These are phyloP conservation scores for Malus orientalis DNA, from an alignment of 306 rosid species.

Conservation along the genomic window DNA sequence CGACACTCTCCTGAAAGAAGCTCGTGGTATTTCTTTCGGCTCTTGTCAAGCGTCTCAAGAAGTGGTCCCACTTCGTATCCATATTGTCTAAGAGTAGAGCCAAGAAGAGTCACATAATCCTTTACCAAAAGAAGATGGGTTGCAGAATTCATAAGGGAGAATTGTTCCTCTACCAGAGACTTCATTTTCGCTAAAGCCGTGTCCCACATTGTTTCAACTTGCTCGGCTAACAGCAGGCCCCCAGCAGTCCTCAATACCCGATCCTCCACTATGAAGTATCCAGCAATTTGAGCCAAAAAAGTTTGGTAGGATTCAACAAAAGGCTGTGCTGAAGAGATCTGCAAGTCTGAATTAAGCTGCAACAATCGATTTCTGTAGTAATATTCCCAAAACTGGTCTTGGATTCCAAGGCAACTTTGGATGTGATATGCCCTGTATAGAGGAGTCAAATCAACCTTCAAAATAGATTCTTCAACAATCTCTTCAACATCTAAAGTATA, in stretches of 20 bases:
- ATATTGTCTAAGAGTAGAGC: slow-evolving; percentile 64
- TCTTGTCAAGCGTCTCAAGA: slow-evolving; percentile 56
- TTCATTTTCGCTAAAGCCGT: slow-evolving; percentile 60
- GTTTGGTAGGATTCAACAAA: slow-evolving; percentile 77
- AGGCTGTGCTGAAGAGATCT: slow-evolving; percentile 61
- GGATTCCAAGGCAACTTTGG: slow-evolving; percentile 73
- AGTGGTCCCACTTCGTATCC: slow-evolving; percentile 71
- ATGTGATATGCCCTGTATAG: slow-evolving; percentile 90
- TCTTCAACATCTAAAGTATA: slow-evolving; percentile 69
- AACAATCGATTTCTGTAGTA: slow-evolving; percentile 77
- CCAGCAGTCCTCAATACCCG: slow-evolving; percentile 73
- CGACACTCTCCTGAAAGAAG: slow-evolving; percentile 72
- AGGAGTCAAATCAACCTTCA: slow-evolving; percentile 77
- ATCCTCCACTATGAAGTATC: slow-evolving; percentile 92
- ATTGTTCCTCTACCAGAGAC: slow-evolving; percentile 60
- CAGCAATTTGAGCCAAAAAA: slow-evolving; percentile 78
- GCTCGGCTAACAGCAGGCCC: slow-evolving; percentile 57
- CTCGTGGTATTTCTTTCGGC: slow-evolving; percentile 57
- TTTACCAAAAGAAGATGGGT: slow-evolving; percentile 82
- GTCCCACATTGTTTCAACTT: slow-evolving; percentile 82
- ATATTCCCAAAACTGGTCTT: slow-evolving; percentile 69
- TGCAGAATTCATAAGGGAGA: slow-evolving; percentile 65
- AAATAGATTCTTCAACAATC: slow-evolving; percentile 55
- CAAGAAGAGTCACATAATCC: slow-evolving; percentile 84
- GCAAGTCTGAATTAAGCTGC: slow-evolving; percentile 85